Percentiles rank a stretch among this genome's conserved stretches.
These are phyloP conservation scores for Lichtheimia ramosa DNA, from an alignment of 371 early-diverging fungal species.

Conservation along the genomic window DNA sequence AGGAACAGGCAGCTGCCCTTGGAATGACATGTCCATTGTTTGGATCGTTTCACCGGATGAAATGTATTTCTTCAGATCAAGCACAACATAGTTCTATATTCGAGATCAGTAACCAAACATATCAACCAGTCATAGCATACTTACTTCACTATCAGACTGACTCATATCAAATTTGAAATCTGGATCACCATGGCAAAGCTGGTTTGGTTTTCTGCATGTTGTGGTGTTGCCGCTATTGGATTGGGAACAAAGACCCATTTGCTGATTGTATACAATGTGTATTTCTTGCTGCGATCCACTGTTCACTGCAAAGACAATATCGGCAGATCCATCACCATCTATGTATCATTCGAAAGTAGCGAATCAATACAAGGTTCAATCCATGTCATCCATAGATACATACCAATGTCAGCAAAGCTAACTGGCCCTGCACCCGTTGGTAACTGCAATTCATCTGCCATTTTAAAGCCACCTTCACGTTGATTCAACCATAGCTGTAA, in stretches of 20 bases:
- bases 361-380: neutral
- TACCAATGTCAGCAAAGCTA: conserved; percentile 83
- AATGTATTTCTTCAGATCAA: conserved; percentile 46
- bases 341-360: conserved; percentile 1
- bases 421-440: conserved; percentile 79
- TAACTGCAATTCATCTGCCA: conserved; percentile 56
- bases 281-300: conserved; percentile 56
- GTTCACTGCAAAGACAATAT: conserved; percentile 80
- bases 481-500: conserved; percentile 82
- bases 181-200: conserved; percentile 77
- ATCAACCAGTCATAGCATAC: neutral
- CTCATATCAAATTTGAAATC: conserved; percentile 67
- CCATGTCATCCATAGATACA: neutral
- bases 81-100: conserved; percentile 41
- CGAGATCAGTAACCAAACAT: neutral
- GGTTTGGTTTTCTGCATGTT: conserved; percentile 60
- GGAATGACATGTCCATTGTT: conserved; percentile 46
- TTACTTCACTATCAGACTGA: conserved; percentile 7
- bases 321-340: conserved; percentile 89
- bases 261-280: conserved; percentile 82
- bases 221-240: conserved; percentile 22
- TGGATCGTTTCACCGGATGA: conserved; percentile 49
- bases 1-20: conserved; percentile 58
- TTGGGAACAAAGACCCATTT: conserved; percentile 75
- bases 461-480: conserved; percentile 59